These are phyloP conservation scores for Coemansia sp. DNA, from an alignment of 192 early-diverging fungal genomes.

Conservation along the genomic window DNA sequence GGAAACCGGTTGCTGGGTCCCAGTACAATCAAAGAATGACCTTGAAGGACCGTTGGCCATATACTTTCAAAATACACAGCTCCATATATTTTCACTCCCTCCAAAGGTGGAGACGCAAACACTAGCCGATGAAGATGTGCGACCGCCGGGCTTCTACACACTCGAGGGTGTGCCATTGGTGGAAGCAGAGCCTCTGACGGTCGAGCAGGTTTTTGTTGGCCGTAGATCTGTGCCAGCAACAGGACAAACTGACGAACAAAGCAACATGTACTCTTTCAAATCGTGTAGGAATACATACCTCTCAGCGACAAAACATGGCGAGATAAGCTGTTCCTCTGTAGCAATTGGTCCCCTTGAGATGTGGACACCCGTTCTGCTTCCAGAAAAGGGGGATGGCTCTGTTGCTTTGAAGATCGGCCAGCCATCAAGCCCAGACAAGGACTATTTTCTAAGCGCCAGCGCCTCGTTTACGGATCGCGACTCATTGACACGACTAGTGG, in stretches of 20 bases:
- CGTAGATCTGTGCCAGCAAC: slow-evolving; percentile 27
- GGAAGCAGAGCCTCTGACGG: slow-evolving; percentile 16
- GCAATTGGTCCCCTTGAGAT: slow-evolving; percentile 42
- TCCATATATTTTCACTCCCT: slow-evolving; percentile 17
- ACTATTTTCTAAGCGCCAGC: slow-evolving; percentile 15
- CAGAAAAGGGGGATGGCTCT: slow-evolving; percentile 34
- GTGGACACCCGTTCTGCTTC: slow-evolving; percentile 41
- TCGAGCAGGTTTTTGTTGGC: slow-evolving; percentile 47
- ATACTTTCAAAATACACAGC: slow-evolving; percentile 10
- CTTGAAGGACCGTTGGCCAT: slow-evolving; percentile 31
- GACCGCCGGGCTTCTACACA: slow-evolving; percentile 7
- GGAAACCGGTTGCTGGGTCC: slow-evolving; percentile 22
- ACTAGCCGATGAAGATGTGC: neutral
- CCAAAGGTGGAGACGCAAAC: slow-evolving; percentile 5
- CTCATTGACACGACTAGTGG: neutral
- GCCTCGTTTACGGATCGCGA: neutral
- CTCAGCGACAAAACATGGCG: slow-evolving; percentile 15
- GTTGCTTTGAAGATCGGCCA: slow-evolving; percentile 25
- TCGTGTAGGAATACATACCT: slow-evolving; percentile 26
- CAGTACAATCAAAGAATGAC: slow-evolving; percentile 15
- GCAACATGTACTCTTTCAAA: slow-evolving; percentile 28
- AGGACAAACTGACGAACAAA: slow-evolving; percentile 8
- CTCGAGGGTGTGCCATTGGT: slow-evolving; percentile 5
- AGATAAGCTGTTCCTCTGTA: slow-evolving; percentile 11
- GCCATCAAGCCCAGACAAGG: slow-evolving; percentile 12